These are phyloP conservation scores for Ustilago xerochloae DNA, from an alignment of 1,284 basidiomycete genomes.

Conservation along the genomic window DNA sequence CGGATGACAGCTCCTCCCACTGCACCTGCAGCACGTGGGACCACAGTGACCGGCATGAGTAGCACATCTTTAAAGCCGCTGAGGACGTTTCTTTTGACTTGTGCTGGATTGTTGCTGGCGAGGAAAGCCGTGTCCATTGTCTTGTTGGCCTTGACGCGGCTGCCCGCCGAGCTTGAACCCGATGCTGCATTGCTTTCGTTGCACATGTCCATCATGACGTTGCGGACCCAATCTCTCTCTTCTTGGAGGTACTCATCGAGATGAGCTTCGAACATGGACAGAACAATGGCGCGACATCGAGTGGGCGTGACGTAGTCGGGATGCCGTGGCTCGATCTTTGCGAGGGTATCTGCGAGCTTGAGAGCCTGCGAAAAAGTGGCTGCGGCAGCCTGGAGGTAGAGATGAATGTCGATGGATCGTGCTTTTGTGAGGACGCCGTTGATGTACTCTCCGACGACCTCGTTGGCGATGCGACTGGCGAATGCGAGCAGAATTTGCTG, in stretches of 20 bases:
- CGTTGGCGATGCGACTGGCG: conserved; percentile 78
- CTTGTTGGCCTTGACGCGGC: conserved; percentile 14
- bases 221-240: conserved; percentile 85
- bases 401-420: conserved; percentile 77
- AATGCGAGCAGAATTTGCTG: conserved; percentile 80
- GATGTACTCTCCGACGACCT: conserved; percentile 83
- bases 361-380: conserved; percentile 89
- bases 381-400: conserved; percentile 85
- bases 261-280: conserved; percentile 90
- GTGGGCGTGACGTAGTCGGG: conserved; percentile 64
- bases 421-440: conserved; percentile 80
- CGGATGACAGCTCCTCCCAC: conserved; percentile 70
- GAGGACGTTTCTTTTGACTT: conserved; percentile 90
- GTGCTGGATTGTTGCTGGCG: conserved; percentile 85
- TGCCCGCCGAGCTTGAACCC: conserved; percentile 69
- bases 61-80: conserved; percentile 90
- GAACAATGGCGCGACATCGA: conserved; percentile 81
- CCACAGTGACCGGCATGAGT: conserved; percentile 92
- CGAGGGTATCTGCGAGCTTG: conserved; percentile 78
- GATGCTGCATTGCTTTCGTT: conserved; percentile 77
- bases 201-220: conserved; percentile 79
- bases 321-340: conserved; percentile 59
- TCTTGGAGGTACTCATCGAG: conserved; percentile 97
- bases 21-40: conserved; percentile 80
- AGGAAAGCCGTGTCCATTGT: conserved; percentile 74